Conservation (phyloP, 768 basidiomycete genomes). For the Saitozyma sp. region DNA sequence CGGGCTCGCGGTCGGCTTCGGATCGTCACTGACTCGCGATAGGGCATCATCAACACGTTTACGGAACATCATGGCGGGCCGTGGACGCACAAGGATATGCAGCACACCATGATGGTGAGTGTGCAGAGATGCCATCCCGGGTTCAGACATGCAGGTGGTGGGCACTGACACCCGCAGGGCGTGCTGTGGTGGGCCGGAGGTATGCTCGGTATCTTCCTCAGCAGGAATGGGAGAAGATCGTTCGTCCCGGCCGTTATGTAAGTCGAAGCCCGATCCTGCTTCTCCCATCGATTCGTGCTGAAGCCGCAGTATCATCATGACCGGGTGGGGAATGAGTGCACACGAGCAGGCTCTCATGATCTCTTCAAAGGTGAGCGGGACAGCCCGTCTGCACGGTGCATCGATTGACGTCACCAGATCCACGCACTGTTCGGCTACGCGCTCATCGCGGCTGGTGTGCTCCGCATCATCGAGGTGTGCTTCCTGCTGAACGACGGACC, state of each 20-base stretch:
- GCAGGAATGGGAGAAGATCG: slow-evolving; percentile 40
- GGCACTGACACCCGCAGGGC: slow-evolving; percentile 55
- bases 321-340: slow-evolving; percentile 89
- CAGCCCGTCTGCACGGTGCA: not conserved
- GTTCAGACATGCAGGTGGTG: not conserved
- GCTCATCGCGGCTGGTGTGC: slow-evolving; percentile 76
- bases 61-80: slow-evolving; percentile 78
- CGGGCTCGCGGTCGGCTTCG: not conserved
- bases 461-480: slow-evolving; percentile 80
- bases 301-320: slow-evolving; percentile 69
- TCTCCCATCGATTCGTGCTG: not conserved
- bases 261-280: slow-evolving; percentile 33
- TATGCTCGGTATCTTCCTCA: slow-evolving; percentile 76
- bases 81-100: slow-evolving; percentile 93
- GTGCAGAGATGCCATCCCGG: not conserved
- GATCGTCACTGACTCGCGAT: not conserved
- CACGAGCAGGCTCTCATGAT: slow-evolving; percentile 82
- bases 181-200: slow-evolving; percentile 78
- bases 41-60: slow-evolving; percentile 77
- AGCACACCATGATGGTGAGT: slow-evolving; percentile 64
- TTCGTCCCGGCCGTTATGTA: slow-evolving; percentile 80
- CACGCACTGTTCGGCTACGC: slow-evolving; percentile 82
- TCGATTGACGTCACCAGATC: slow-evolving; percentile 57
- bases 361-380: slow-evolving; percentile 67
- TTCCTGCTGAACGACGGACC: slow-evolving; percentile 60